These are phyloP conservation scores for Pseudogymnoascus sp. DNA, from an alignment of 2,329 filamentous ascomycete species.

Conservation along the genomic window DNA sequence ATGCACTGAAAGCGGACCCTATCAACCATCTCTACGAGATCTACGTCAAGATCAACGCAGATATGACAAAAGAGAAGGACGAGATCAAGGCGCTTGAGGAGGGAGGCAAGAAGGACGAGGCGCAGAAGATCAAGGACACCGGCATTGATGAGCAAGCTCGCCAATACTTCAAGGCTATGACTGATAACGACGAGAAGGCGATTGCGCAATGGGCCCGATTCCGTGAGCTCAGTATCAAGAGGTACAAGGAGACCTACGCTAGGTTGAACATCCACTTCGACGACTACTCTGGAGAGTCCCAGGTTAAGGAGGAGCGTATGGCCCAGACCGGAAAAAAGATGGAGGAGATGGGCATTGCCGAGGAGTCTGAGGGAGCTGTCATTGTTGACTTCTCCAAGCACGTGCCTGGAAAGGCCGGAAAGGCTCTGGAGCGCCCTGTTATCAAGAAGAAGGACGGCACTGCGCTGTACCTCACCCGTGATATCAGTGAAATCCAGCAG, in stretches of 20 bases:
- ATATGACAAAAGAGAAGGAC: conserved; percentile 58
- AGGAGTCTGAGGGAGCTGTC: conserved; percentile 63
- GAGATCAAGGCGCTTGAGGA: conserved; percentile 48
- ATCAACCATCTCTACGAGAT: conserved; percentile 78
- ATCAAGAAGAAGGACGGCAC: conserved; percentile 68
- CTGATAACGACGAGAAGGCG: conserved; percentile 54
- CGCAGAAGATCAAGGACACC: conserved; percentile 41
- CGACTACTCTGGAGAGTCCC: conserved; percentile 64
- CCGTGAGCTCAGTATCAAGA: conserved; percentile 57
- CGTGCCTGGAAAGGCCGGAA: conserved; percentile 56
- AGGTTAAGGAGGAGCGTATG: conserved; percentile 62
- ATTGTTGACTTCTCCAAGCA: conserved; percentile 66
- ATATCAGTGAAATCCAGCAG: conserved; percentile 66
- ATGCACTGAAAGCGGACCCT: conserved; percentile 61
- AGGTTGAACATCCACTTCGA: conserved; percentile 65
- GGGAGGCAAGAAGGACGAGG: conserved; percentile 37
- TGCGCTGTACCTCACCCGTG: conserved; percentile 68
- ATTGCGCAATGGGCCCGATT: conserved; percentile 57
- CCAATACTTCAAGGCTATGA: conserved; percentile 63
- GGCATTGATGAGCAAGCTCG: conserved; percentile 68
- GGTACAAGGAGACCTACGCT: conserved; percentile 60
- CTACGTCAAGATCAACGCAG: conserved; percentile 65
- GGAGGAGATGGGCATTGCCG: conserved; percentile 54
- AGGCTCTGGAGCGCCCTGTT: conserved; percentile 62
- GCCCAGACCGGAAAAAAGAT: conserved; percentile 52